Evolutionary conservation across 768 basidiomycete genomes (phyloP).

Genomic region (Lactarius vividus): DNA sequence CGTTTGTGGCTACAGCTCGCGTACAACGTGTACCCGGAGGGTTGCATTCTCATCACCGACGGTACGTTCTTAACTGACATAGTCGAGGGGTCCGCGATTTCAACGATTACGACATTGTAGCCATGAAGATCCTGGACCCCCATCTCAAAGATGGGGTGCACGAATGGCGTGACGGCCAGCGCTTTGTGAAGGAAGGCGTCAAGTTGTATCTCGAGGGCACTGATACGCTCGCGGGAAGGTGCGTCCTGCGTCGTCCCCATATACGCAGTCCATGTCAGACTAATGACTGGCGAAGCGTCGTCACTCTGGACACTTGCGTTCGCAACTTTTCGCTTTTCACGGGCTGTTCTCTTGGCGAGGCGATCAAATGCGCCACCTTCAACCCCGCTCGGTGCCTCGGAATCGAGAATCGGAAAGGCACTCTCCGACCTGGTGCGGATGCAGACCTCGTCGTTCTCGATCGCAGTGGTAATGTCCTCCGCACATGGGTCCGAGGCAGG

Average conservation of each 20-base stretch:
- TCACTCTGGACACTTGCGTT: conserved; percentile 81
- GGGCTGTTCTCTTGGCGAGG: conserved; percentile 76
- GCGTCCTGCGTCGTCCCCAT: conserved; percentile 22
- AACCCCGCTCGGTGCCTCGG: conserved; percentile 85
- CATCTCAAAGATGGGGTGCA: conserved; percentile 79
- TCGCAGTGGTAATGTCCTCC: conserved; percentile 58
- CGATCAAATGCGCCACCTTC: conserved; percentile 81
- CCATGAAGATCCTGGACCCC: conserved; percentile 85
- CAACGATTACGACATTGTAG: conserved; percentile 37
- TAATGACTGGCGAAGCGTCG: conserved; percentile 47
- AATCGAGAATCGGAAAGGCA: conserved; percentile 77
- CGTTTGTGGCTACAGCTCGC: conserved; percentile 53
- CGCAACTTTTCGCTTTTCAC: conserved; percentile 84
- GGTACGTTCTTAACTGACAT: conserved; percentile 44
- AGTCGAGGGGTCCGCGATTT: background rate
- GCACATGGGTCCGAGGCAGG: conserved; percentile 76
- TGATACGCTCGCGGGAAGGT: conserved; percentile 87
- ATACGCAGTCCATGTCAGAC: background rate
- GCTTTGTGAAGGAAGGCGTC: conserved; percentile 77
- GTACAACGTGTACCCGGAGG: conserved; percentile 77
- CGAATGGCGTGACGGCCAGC: conserved; percentile 82
- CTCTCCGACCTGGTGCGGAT: conserved; percentile 76
- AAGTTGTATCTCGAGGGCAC: conserved; percentile 83
- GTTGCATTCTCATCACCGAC: conserved; percentile 88
- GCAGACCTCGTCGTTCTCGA: conserved; percentile 83